Base-by-base conservation (phyloP, 179 eudicot genomes). In the Amaranthus tricolor region DNA sequence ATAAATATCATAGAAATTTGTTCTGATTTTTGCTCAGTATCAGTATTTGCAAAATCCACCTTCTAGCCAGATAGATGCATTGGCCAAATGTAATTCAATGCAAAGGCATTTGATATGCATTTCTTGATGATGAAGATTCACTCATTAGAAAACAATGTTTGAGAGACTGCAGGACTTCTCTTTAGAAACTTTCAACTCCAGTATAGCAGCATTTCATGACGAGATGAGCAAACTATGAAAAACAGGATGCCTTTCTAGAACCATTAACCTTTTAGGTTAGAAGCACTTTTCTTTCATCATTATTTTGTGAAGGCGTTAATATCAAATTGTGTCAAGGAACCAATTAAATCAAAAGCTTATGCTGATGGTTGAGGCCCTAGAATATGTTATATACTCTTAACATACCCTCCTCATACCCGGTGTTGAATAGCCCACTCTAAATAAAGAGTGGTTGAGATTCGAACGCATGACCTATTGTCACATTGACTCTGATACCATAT, bases 111-210 rank as follows among this genome's bases (percentile, higher is more conserved):
- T 47, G 44, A 13, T 58, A 64, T 74, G 24, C 16, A 65, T 74
- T 19, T n/a, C 49, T 20, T 53, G 54, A 50, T 70, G 50, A 64
- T 43, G 57, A 56, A 31, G 24, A 40, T 24, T 24, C 57, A 60
- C 66, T 56, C 24, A 81, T 72, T 69, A 45, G 71, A 80, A 72
- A 74, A 79, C 73, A 60, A 75, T 71, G 59, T 76, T 55, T 78
- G 79, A 71, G 78, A 72, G 77, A 74, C 68, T 90, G 96, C 98
- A 92, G 97, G 98, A 78, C 67, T 94, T 92, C 85, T 85, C 90
- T 71, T 68, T 90, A 75, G 92, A 89, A 86, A 85, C 77, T 75
- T 91, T 74, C 85, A 72, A 81, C 54, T 65, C 74, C 77, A 94
- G 94, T 85, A 43, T 81, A 76, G 78, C 65, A 78, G 82, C 78